Base-by-base conservation (phyloP, 257 asterid species). In the Solanum virginianum region DNA sequence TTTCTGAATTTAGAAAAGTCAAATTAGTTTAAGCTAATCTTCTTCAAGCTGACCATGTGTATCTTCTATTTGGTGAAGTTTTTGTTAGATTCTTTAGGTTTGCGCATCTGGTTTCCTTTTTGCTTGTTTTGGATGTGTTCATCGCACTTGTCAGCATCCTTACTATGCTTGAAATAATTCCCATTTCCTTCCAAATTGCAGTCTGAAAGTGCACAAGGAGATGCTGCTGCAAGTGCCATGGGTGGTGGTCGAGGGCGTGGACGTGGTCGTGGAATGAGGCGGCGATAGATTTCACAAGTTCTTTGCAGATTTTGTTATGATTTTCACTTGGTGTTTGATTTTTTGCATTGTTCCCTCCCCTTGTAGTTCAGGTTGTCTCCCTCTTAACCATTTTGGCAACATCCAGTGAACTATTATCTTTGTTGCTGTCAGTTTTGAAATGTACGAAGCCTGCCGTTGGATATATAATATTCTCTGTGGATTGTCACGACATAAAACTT, bases 191-290 rank as follows among this genome's bases (percentile, higher is more conserved):
- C 47, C 7, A 6, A 51, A 81, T 85, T 83, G 87, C 90, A 97
- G 99, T 97, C 98, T 8, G 98, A 97, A 93, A 97, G 99, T 89
- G 98, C 99, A 56, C 98, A 97, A 90, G 99, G 99, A 85, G 99
- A 94, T 74, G 99, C 98, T 59, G 98, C 98, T 3, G 93, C 93
- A 1, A 36, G 92, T 66, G 94, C 96, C 69, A 94, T 93, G 98
- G 98, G 41, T 36, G 41, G 97, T 43, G 94, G 94, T 51, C 88
- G 98, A 88, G 95, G 98, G 57, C 92, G 95, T 6, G 97, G 98
- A n/a, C 97, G 97, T 85, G 97, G 95, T 6, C 91, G 98, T 86
- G 99, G 98, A 85, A 97, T 97, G 98, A 87, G 98, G 86, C 93
- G 99, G 88, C 88, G 94, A 89, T 93, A 77, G 80, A 75, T 39